phyloP scores from a whole-genome alignment of 805 yeast genomes.

The Candida rishiriensis region DNA sequence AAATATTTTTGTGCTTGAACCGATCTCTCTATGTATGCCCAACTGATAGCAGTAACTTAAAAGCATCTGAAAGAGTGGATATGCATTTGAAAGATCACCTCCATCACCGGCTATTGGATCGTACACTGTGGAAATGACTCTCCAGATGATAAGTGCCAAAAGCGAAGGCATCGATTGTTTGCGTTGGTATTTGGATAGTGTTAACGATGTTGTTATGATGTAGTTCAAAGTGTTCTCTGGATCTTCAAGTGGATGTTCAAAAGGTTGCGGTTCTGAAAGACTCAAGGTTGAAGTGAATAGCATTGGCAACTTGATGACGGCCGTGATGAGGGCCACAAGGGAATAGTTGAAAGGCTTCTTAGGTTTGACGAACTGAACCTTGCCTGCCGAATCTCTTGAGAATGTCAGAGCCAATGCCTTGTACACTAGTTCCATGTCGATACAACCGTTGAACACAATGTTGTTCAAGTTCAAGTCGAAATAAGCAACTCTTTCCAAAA shows the following conservation, averaged over 20 bases:
- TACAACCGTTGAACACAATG: constrained; percentile 4
- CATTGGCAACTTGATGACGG: constrained; percentile 7
- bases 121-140: constrained; percentile 4
- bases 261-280: background rate
- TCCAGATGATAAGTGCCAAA: constrained; percentile 9
- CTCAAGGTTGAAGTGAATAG: constrained; percentile 3
- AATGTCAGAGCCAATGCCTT: constrained; percentile 8
- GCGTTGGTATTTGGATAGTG: constrained; percentile 7
- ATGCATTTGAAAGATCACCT: constrained; percentile 14
- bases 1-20: constrained; percentile 2
- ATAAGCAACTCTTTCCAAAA: constrained; percentile 18
- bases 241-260: constrained; percentile 5
- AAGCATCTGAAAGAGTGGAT: constrained; percentile 5
- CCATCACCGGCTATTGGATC: constrained; percentile 12
- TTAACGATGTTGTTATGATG: constrained; percentile 5
- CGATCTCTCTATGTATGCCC: constrained; percentile 19
- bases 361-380: constrained; percentile 6
- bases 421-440: constrained; percentile 10
- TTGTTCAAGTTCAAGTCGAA: constrained; percentile 14
- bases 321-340: constrained; percentile 14
- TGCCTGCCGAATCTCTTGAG: constrained; percentile 5
- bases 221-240: background rate
- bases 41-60: constrained; percentile 14
- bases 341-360: constrained; percentile 8
- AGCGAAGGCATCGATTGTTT: constrained; percentile 16